Evolutionary conservation across 1,139 yeast genomes (phyloP).

Genomic region (Sugiyamaella grinbergsii): DNA sequence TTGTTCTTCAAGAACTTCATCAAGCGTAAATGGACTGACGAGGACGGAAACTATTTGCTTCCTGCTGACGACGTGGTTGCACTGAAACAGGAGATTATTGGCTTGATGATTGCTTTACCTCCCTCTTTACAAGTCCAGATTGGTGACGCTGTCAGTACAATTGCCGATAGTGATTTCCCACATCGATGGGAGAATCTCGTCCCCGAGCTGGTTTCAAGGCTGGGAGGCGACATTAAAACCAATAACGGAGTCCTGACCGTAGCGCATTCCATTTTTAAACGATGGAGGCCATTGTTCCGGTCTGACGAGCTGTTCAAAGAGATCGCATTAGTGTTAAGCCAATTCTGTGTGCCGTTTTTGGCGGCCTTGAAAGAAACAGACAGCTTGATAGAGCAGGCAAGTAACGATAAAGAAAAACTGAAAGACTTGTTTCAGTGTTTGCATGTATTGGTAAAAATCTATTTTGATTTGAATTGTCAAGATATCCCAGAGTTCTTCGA

Average conservation of each 20-base stretch:
- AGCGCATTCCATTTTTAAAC: conserved; percentile 91
- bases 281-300: conserved; percentile 95
- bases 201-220: conserved; percentile 66
- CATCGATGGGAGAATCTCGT: conserved; percentile 80
- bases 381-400: conserved; percentile 55
- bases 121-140: conserved; percentile 78
- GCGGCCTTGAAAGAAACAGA: conserved; percentile 68
- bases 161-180: conserved; percentile 97
- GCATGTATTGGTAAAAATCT: conserved; percentile 72
- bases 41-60: conserved; percentile 75
- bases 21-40: conserved; percentile 85
- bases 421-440: conserved; percentile 68
- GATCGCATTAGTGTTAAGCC: conserved; percentile 81
- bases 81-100: conserved; percentile 75
- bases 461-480: conserved; percentile 93
- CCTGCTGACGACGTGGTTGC: conserved; percentile 62
- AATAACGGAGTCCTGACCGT: conserved; percentile 88
- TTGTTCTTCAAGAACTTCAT: conserved; percentile 87
- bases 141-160: conserved; percentile 88
- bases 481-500: conserved; percentile 98
- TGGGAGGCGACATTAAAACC: conserved; percentile 66
- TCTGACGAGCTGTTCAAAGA: conserved; percentile 88
- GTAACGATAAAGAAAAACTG: conserved; percentile 49
- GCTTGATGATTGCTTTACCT: conserved; percentile 81
- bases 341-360: conserved; percentile 82